Evolutionary conservation across 345 rosid species (phyloP).

Genomic region (Tarenaya hassleriana): DNA sequence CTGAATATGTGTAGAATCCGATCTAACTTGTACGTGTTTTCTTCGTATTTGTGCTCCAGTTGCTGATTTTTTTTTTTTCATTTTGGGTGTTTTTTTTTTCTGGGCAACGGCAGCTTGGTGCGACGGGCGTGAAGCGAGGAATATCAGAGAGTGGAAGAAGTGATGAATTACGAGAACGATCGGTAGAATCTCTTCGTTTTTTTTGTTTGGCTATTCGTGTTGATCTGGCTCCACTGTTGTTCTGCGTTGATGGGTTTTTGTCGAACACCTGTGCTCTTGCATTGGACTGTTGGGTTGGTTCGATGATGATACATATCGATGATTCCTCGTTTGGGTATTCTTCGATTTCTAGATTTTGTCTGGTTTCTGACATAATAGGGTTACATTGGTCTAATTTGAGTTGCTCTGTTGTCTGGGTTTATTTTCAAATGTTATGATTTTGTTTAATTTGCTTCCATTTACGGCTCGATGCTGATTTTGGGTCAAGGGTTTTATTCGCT

Average conservation of each 20-base stretch:
- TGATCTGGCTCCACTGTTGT: too few relatives aligned
- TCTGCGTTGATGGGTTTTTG: neutral
- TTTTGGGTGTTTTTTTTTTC: neutral
- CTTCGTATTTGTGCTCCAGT: neutral
- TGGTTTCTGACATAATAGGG: neutral
- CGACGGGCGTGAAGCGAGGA: neutral
- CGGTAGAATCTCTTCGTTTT: constrained; percentile 25
- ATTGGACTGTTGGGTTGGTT: too few relatives aligned
- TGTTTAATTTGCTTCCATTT: constrained; percentile 12
- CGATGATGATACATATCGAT: constrained; percentile 12
- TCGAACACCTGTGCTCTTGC: neutral
- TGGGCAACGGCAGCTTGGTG: constrained; percentile 33
- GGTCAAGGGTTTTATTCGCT: neutral
- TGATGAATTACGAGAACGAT: constrained; percentile 38
- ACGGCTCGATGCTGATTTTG: neutral
- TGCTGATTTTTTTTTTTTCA: constrained; percentile 3
- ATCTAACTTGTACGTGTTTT: constrained; percentile 12
- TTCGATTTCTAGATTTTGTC: too few relatives aligned
- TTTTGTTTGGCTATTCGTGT: constrained; percentile 13
- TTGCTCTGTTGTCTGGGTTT: constrained; percentile 2
- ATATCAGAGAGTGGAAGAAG: constrained; percentile 3
- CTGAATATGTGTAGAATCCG: neutral
- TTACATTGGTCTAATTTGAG: neutral
- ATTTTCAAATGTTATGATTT: neutral
- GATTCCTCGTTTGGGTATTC: constrained; percentile 14